Evolutionary conservation across 2,329 filamentous ascomycete genomes (phyloP).

Genomic region (Helotiales sp.): DNA sequence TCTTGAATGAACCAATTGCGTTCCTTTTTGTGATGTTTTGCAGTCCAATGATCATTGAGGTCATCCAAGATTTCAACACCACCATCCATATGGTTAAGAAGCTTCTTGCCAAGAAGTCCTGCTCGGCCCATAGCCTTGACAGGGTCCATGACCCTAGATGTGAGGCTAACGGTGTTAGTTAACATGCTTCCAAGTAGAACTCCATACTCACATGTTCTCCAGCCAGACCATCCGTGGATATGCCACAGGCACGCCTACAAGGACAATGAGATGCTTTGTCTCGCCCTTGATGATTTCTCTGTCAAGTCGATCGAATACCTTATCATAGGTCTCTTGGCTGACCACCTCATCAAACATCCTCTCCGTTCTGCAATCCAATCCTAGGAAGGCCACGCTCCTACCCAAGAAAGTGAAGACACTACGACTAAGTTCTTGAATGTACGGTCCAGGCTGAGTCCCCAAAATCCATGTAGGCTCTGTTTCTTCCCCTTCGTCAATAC

Average conservation of each 20-base stretch:
- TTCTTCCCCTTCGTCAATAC: slow-evolving; percentile 74
- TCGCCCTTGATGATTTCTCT: slow-evolving; percentile 79
- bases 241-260: slow-evolving; percentile 81
- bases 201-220: slow-evolving; percentile 61
- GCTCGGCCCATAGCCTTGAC: slow-evolving; percentile 84
- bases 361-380: slow-evolving; percentile 89
- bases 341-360: slow-evolving; percentile 81
- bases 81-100: slow-evolving; percentile 88
- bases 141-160: slow-evolving; percentile 82
- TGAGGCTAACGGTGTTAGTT: slow-evolving; percentile 57
- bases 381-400: slow-evolving; percentile 75
- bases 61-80: slow-evolving; percentile 91
- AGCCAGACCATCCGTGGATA: slow-evolving; percentile 77
- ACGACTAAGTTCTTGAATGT: slow-evolving; percentile 82
- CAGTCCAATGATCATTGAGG: slow-evolving; percentile 95
- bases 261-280: slow-evolving; percentile 85
- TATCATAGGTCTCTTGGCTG: slow-evolving; percentile 77
- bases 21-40: slow-evolving; percentile 90
- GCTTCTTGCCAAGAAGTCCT: slow-evolving; percentile 72
- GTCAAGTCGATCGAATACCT: slow-evolving; percentile 83
- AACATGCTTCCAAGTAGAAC: neutral
- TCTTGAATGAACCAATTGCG: slow-evolving; percentile 85
- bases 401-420: slow-evolving; percentile 86
- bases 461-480: slow-evolving; percentile 92
- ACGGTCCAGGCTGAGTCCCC: slow-evolving; percentile 78